A percentile compares a stretch with the other conserved stretches of the same genome.
These are phyloP conservation scores for Leishmania major DNA, from an alignment of 208 protist species.

Conservation along the genomic window DNA sequence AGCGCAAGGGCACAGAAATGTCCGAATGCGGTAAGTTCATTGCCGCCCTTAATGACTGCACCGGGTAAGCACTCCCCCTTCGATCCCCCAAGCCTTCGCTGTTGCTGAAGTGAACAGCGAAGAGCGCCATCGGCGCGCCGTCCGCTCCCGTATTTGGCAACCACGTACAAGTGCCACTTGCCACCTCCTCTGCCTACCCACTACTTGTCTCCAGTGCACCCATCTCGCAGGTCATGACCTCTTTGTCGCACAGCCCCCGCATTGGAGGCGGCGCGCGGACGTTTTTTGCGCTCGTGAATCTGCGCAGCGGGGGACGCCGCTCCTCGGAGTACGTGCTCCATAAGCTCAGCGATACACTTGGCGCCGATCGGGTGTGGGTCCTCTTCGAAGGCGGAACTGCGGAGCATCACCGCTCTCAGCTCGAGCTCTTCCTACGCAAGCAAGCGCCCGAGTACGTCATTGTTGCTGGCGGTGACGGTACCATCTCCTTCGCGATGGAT, in stretches of 20 bases:
- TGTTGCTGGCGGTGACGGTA: constrained; percentile 68
- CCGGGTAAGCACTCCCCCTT: not conserved
- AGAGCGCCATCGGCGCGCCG: not conserved
- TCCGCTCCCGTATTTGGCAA: not conserved
- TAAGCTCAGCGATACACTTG: constrained; percentile 31
- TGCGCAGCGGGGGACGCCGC: constrained; percentile 41
- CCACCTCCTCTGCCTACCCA: not conserved
- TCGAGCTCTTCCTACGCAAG: constrained; percentile 30
- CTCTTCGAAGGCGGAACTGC: constrained; percentile 34
- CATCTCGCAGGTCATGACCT: constrained; percentile 1
- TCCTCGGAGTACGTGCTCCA: constrained; percentile 40
- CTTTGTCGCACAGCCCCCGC: not conserved
- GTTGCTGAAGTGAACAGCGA: not conserved
- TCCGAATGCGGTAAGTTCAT: not conserved
- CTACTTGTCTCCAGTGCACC: not conserved
- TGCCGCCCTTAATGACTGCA: not conserved
- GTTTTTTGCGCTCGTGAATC: constrained; percentile 48
- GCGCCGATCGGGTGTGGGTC: constrained; percentile 36
- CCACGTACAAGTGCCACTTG: not conserved
- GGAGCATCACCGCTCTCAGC: constrained; percentile 11
- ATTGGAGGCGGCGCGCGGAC: not conserved
- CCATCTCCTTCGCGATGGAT: constrained; percentile 57
- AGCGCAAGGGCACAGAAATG: not conserved
- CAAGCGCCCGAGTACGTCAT: constrained; percentile 43
- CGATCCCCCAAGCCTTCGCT: not conserved